phyloP scores from a whole-genome alignment of 257 asterid species.

The Haberlea rhodopensis region DNA sequence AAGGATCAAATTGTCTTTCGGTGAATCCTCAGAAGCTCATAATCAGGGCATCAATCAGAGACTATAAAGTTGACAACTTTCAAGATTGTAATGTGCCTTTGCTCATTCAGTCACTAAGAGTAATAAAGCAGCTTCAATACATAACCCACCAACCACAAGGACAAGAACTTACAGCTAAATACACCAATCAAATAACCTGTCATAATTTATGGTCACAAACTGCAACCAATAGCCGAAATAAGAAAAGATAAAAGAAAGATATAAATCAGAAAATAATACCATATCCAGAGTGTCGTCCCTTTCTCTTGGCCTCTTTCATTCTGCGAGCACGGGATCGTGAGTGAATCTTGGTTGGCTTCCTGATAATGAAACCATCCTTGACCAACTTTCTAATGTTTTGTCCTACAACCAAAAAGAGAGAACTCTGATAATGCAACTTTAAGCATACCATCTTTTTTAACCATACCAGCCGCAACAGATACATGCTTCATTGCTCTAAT shows the following conservation, averaged over 20 bases:
- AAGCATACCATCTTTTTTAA: neutral
- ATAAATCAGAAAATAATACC: constrained; percentile 38
- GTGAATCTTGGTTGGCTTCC: constrained; percentile 96
- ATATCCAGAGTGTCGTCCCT: constrained; percentile 99
- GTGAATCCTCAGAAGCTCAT: neutral
- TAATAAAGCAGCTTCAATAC: too few relatives aligned
- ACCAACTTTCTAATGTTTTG: constrained; percentile 82
- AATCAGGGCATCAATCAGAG: too few relatives aligned
- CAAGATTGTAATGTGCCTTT: too few relatives aligned
- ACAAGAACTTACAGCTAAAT: neutral
- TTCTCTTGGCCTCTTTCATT: constrained; percentile 92
- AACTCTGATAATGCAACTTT: neutral
- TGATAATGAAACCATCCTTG: constrained; percentile 90
- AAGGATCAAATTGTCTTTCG: neutral
- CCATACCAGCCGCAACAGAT: neutral
- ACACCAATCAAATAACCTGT: neutral
- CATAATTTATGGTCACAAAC: neutral
- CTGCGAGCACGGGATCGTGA: constrained; percentile 91
- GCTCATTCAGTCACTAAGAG: too few relatives aligned
- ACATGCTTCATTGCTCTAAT: neutral
- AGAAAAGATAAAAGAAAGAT: neutral
- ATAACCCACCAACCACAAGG: neutral
- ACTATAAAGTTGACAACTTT: too few relatives aligned
- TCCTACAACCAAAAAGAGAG: constrained; percentile 34
- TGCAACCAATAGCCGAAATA: neutral